Evolutionary conservation across 73 alveolate species (phyloP), one percentile per base, ranked within the genome.

Genomic region (Durusdinium trenchii): DNA sequence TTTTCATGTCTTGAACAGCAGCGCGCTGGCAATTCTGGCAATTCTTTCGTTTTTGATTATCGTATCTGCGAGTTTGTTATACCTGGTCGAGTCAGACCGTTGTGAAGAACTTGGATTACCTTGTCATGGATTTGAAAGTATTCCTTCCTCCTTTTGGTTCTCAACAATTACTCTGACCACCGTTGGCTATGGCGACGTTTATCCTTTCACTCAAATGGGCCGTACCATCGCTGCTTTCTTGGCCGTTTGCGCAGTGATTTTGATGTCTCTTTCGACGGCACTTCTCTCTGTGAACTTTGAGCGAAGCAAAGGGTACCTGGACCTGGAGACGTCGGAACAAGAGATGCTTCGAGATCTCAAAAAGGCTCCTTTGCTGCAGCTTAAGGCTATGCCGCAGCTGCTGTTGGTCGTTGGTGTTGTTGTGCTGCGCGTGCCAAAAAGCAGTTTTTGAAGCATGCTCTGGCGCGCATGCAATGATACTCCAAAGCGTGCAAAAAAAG

Each of bases 161-260:
- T 35, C 86, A 51, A 64, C 62, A 40, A 62, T 73, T 71, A 89
- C 96, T 30, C 51, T 89, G 73, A 89, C 96, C 86, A 89, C 96
- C 16, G 96, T 89, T 48, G 96, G 96, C 86, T 89, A 89, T 64
- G 96, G 96, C 40, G 96, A 89, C 50, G 96, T 89, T 16, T 62
- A 62, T 30, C 96, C 96, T 42, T 64, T 89, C 86, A 89, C 96
- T 30, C 62, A 51, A 14, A 42, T 42, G 50, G 96, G 96, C 47
- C 81, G 86, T 3, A 43, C 86, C 54, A 47, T 89, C 28, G 96
- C 96, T 3, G 67, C 96, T 38, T 89, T 89, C 86, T 46, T 89
- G 54, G 69, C 96, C 18, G 73, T 46, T 3, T 89, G 96, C 86
- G 71, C 86, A 10, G 96, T 89, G 75, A 89, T 89, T 47, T 35